Evolutionary conservation across 495 filamentous ascomycete genomes (phyloP), one percentile per base, ranked within the genome.

Genomic region (Polyplosphaeria fusca): DNA sequence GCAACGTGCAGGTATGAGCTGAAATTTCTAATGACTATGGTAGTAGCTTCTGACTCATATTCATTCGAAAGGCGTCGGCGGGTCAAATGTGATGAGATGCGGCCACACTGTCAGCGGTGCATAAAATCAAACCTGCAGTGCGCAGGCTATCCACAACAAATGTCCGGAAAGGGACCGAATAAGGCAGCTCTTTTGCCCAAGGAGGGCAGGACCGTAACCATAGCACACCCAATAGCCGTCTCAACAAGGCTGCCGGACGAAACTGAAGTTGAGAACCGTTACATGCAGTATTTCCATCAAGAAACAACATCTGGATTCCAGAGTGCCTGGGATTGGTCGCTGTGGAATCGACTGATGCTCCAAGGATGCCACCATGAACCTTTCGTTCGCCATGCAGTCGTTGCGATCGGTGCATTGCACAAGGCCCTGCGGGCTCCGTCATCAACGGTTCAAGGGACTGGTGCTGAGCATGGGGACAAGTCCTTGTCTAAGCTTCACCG

Each of bases 261-360:
- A 27, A 54, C 51, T 2, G 51, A 54, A 24, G 26, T 54, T 22
- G 51, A 54, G 24, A 54, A 45, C 37, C 51, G 51, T 1, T 54
- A 54, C 27, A 16, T 54, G 12, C 38, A 27, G 1, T 54, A 54
- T 25, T 54, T 54, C 16, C 40, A 54, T 9, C 9, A 54, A 2
- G 51, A 54, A 26, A 54, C 51, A 18, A 54, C 51, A 11, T 45
- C 24, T 44, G 51, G 51, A 30, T 54, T 54, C 20, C 39, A 54
- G 27, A 44, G 39, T 23, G 51, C 26, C 14, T 54, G 39, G 25
- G 51, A 54, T 27, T 54, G 51, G 51, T 35, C 38, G 4, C 16
- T 54, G 4, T 54, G 51, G 51, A 54, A 54, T 45, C 51, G 40
- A 3, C 51, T 54, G 14, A 19, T 54, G 22, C 38, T 45, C 22